A percentile compares a stretch with the other conserved stretches of the same genome.
phyloP scores from a whole-genome alignment of 345 rosid species.

The Sonneratia caseolaris region DNA sequence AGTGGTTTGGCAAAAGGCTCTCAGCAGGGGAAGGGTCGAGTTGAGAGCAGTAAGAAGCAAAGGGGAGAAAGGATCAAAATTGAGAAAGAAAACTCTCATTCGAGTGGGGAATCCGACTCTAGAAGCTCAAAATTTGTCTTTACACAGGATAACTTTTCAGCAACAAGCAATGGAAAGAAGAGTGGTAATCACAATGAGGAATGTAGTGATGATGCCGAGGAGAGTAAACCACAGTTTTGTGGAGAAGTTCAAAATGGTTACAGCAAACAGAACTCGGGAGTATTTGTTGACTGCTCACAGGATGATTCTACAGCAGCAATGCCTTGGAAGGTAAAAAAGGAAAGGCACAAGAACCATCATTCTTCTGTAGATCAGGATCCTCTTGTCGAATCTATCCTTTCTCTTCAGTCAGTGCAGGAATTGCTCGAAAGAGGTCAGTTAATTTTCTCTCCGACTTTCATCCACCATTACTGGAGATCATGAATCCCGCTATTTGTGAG shows the following conservation, averaged over 20 bases:
- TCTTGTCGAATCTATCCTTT: conserved; percentile 33
- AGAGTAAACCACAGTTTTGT: conserved; percentile 23
- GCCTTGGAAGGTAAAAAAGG: conserved; percentile 34
- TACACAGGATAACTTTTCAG: conserved; percentile 46
- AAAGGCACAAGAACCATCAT: conserved; percentile 27
- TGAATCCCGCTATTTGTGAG: conserved; percentile 39
- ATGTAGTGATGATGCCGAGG: conserved; percentile 39
- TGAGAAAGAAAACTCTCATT: conserved; percentile 68
- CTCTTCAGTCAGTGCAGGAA: conserved; percentile 55
- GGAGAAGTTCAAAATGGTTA: conserved; percentile 36
- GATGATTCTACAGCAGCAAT: conserved; percentile 37
- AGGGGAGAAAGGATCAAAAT: conserved; percentile 82
- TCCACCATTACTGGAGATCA: conserved; percentile 18
- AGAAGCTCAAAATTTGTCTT: conserved; percentile 79
- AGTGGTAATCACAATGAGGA: conserved; percentile 42
- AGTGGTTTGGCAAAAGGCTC: conserved; percentile 31
- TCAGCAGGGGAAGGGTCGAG: conserved; percentile 38
- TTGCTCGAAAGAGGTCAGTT: conserved; percentile 49
- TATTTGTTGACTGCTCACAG: conserved; percentile 26
- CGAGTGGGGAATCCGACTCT: conserved; percentile 81
- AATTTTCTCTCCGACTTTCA: conserved; percentile 6
- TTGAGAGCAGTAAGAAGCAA: conserved; percentile 55
- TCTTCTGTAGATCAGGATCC: conserved; percentile 41
- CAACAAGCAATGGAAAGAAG: conserved; percentile 40
- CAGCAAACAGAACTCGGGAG: conserved; percentile 28